phyloP scores from a whole-genome alignment of 306 rosid species.

The Chamaecrista fasciculata region DNA sequence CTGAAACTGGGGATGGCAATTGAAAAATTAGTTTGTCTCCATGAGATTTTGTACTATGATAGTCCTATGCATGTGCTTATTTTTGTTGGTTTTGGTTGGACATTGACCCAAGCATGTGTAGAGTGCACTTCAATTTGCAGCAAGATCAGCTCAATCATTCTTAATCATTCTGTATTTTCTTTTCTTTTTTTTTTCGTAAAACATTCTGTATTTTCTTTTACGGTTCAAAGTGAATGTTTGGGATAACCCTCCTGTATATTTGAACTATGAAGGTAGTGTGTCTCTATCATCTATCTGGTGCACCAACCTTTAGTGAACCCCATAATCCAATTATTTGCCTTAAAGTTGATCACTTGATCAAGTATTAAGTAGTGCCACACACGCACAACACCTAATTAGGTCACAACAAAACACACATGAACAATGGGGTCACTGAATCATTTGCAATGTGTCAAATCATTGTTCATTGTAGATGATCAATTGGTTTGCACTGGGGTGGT shows the following conservation, averaged over 20 bases:
- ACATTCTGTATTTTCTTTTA: not conserved
- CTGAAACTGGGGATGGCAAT: conserved; percentile 3
- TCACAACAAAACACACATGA: not conserved
- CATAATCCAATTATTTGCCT: conserved; percentile 4
- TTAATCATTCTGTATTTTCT: not conserved
- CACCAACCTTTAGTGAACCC: not conserved
- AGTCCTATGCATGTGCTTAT: not conserved
- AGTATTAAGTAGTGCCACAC: not conserved
- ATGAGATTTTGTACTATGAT: not conserved
- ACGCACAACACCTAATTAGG: not conserved
- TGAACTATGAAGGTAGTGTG: not conserved
- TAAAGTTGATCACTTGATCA: not conserved
- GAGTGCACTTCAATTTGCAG: not conserved
- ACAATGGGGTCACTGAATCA: not conserved
- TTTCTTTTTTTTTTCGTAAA: too few species aligned
- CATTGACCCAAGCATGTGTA: not conserved
- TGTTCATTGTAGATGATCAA: not conserved
- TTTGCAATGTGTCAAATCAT: not conserved
- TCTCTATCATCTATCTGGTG: not conserved
- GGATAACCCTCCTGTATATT: not conserved
- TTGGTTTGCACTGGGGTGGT: not conserved
- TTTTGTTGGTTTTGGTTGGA: conserved; percentile 1
- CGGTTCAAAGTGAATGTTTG: not conserved
- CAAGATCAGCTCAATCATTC: not conserved
- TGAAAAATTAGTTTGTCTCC: conserved; percentile 2